Base-by-base conservation (phyloP, 768 basidiomycete species). In the Mrakia frigida region DNA sequence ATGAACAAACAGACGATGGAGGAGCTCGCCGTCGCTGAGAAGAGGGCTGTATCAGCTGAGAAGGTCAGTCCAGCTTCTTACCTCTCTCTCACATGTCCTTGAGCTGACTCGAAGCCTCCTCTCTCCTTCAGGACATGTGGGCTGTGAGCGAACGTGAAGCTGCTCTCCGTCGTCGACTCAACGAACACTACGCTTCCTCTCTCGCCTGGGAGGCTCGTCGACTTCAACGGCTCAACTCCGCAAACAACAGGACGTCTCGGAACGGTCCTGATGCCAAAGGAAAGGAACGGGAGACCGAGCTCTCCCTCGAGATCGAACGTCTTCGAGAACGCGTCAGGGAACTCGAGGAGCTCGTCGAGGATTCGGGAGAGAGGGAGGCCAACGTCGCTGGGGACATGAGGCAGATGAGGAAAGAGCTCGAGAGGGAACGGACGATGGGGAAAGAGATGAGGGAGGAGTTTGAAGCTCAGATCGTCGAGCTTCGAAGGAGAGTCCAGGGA, bases 1-100 rank as follows among this genome's bases (percentile, higher is more conserved):
- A 83, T 84, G 82, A 83, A 81, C 53, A 83, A 81, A 73, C 84
- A 84, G 77, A 83, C 84, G 16, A 79, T 77, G 73, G 83, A 83
- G 73, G 82, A 82, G 73, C 77, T 84, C 9, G 80, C 82, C 52
- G 80, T 82, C 67, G 81, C 84, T 18, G 83, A 84, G 74, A 82
- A 82, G 74, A 80, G 83, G 33, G 83, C 82, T 0, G 80, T 81
- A 11, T 82, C 82, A 5, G 84, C 84, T 39, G 84, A 84, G 61
- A 82, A 82, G 80, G 83, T 82, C 25, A 74, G 80, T 67, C 23
- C 53, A 10, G 14, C n/a, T n/a, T n/a, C n/a, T 6, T 3, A 0
- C 73, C 23, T 35, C 50, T 9, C 18, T 4, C 1, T 16, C 16
- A 18, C 16, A 13, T 2, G 25, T 37, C 21, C 7, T 28, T 6